These are phyloP conservation scores for Amanita inopinata DNA, from an alignment of 768 basidiomycete species.

Conservation along the genomic window DNA sequence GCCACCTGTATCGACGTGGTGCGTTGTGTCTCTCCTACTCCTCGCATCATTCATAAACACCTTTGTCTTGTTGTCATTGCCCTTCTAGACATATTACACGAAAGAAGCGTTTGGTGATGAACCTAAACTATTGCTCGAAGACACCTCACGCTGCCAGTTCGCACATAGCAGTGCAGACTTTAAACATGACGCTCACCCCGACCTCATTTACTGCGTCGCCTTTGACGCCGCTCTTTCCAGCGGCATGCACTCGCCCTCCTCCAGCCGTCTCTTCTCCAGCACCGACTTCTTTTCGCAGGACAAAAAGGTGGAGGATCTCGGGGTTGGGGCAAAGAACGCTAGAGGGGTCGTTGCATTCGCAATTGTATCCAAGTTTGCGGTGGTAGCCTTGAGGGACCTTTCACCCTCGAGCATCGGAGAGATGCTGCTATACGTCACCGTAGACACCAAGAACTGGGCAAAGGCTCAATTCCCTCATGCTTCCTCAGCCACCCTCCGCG, in stretches of 20 bases:
- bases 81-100: constrained; percentile 76
- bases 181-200: constrained; percentile 60
- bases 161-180: constrained; percentile 83
- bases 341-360: constrained; percentile 90
- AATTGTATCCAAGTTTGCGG: constrained; percentile 85
- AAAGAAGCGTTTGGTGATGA: constrained; percentile 66
- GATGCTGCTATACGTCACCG: constrained; percentile 79
- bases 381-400: constrained; percentile 79
- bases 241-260: constrained; percentile 41
- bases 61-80: background rate
- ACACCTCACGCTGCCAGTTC: constrained; percentile 78
- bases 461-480: constrained; percentile 91
- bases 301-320: constrained; percentile 70
- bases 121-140: constrained; percentile 48
- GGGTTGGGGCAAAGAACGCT: constrained; percentile 76
- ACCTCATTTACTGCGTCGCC: constrained; percentile 86
- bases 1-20: constrained; percentile 67
- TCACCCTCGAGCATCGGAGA: constrained; percentile 46
- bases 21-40: constrained; percentile 15
- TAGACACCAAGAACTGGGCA: constrained; percentile 79
- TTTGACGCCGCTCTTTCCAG: constrained; percentile 52
- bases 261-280: constrained; percentile 71
- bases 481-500: constrained; percentile 63
- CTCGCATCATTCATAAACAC: constrained; percentile 9
- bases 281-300: constrained; percentile 74